Base-by-base conservation (phyloP, 2,329 filamentous ascomycete genomes). In the Ascocoryne sarcoides region DNA sequence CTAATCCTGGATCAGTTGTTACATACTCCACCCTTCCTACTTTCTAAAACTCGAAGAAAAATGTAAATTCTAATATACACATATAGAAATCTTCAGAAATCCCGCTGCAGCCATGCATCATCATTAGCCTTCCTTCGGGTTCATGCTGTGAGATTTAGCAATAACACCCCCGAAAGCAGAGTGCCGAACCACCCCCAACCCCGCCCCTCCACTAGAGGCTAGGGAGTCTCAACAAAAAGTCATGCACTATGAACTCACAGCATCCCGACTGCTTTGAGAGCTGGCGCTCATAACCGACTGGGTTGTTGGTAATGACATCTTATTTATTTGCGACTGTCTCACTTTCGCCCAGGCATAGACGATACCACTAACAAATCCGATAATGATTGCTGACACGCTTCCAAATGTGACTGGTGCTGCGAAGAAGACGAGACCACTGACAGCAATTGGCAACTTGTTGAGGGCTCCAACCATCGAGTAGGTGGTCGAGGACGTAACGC, bases 391-490 rank as follows among this genome's bases (percentile, higher is more conserved):
- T 16, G 86, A 86, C 9, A 95, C 85, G 59, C 86, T 92, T 54
- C 87, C 88, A 47, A 95, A 75, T 0, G 92, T 96, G 54, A 95
- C 84, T 0, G 92, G 89, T 0, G 89, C 89, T 47, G 92, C 78
- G 66, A 98, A 98, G 74, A 98, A 98, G 56, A 98, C 66, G 30
- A 98, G 75, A 19, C 92, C 92, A 49, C 83, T 90, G 51, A 98
- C 64, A 40, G 92, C 92, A 54, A 98, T 89, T 31, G 92, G 92
- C 21, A 98, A 80, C 73, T 98, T 98, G 75, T 98, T 98, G 57
- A 98, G 73, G 14, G 90, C 87, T 47, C 92, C 92, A 42, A 96
- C 92, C 90, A 98, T 96, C 20, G 86, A 94, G 71, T 96, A 98
- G 2, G 92, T 98, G 7, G 92, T 98, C 14, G 89, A 95, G 0